Percentiles rank a stretch among this genome's conserved stretches.
Conservation (phyloP, 1,284 basidiomycete genomes). For the Papiliotrema terrestris region DNA sequence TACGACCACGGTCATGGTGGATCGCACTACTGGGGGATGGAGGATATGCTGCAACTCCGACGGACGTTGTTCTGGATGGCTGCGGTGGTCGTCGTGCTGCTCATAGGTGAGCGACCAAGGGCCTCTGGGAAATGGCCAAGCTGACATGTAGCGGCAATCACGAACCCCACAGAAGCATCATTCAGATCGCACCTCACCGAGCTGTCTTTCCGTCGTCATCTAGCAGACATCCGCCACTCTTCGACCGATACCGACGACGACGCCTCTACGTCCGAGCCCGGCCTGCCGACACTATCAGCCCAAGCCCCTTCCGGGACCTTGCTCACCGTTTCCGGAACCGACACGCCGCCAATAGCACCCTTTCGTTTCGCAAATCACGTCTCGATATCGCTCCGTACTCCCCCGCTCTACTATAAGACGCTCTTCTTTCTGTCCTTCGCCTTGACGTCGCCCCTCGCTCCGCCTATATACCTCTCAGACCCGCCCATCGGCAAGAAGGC, state of each 20-base stretch:
- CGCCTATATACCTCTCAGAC: slow-evolving; percentile 39
- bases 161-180: slow-evolving; percentile 86
- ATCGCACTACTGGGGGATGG: slow-evolving; percentile 3
- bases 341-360: slow-evolving; percentile 46
- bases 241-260: slow-evolving; percentile 20
- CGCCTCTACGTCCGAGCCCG: slow-evolving; percentile 11
- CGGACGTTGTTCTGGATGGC: slow-evolving; percentile 35
- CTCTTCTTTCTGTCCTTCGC: slow-evolving; percentile 72
- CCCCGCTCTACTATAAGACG: slow-evolving; percentile 54
- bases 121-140: neutral
- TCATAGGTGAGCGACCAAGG: slow-evolving; percentile 20
- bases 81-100: slow-evolving; percentile 27
- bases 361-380: slow-evolving; percentile 90
- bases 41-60: slow-evolving; percentile 20
- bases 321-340: slow-evolving; percentile 12
- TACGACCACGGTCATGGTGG: neutral
- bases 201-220: slow-evolving; percentile 87
- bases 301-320: neutral
- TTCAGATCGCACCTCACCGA: slow-evolving; percentile 93
- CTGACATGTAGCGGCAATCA: slow-evolving; percentile 69
- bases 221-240: slow-evolving; percentile 69
- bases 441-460: slow-evolving; percentile 49
- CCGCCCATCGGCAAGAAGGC: slow-evolving; percentile 19
- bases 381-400: slow-evolving; percentile 85
- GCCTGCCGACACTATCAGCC: slow-evolving; percentile 43